Evolutionary conservation across 78 protist genomes (phyloP).

Genomic region (Dictyostelium capitatum): DNA sequence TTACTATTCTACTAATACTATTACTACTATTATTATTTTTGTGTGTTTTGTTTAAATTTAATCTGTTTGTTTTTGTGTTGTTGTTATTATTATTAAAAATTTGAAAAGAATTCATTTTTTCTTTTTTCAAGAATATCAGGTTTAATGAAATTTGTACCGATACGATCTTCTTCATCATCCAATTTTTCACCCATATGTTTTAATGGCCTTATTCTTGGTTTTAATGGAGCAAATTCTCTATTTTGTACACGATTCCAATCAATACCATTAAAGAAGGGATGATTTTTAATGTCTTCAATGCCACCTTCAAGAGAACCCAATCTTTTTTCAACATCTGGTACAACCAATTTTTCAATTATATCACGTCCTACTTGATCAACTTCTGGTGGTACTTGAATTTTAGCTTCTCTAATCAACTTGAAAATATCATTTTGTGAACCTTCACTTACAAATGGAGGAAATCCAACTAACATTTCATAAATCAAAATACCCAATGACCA

Average conservation of each 20-base stretch:
- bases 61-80: neutral
- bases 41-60: too few relatives aligned
- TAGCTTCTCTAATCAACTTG: slow-evolving; percentile 40
- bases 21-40: too few relatives aligned
- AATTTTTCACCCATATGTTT: neutral
- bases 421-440: slow-evolving; percentile 51
- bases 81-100: slow-evolving; percentile 8
- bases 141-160: neutral
- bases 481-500: slow-evolving; percentile 94
- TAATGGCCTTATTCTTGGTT: slow-evolving; percentile 20
- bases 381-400: slow-evolving; percentile 41
- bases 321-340: slow-evolving; percentile 41
- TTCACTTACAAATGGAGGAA: slow-evolving; percentile 73
- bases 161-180: slow-evolving; percentile 32
- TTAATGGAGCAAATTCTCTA: neutral
- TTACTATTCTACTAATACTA: too few relatives aligned
- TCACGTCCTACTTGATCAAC: slow-evolving; percentile 38
- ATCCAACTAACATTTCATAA: slow-evolving; percentile 93
- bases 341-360: slow-evolving; percentile 66
- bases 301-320: slow-evolving; percentile 58
- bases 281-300: slow-evolving; percentile 52
- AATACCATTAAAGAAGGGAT: slow-evolving; percentile 55
- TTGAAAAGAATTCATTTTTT: slow-evolving; percentile 52
- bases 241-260: slow-evolving; percentile 49
- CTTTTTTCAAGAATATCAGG: slow-evolving; percentile 42